These are phyloP conservation scores for Aspergillus sp. DNA, from an alignment of 2,329 filamentous ascomycete species.

Conservation along the genomic window DNA sequence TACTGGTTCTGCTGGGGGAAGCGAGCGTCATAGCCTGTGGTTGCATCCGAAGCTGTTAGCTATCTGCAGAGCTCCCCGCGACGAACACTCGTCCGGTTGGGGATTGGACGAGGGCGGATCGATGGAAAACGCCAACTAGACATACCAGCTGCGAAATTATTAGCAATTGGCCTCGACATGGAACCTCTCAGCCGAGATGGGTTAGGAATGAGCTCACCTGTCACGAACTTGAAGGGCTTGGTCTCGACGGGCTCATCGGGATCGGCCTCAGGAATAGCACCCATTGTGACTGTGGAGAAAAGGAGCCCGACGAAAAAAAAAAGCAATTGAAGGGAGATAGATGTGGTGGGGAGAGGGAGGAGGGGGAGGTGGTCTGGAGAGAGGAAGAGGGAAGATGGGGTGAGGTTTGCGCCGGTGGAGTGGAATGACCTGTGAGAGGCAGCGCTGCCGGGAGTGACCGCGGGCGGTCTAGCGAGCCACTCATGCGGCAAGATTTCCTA, in stretches of 20 bases:
- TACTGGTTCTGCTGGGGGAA: slow-evolving; percentile 90
- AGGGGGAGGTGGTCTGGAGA: slow-evolving; percentile 20
- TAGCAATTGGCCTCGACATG: slow-evolving; percentile 39
- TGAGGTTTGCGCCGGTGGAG: slow-evolving; percentile 30
- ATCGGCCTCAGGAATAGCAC: slow-evolving; percentile 64
- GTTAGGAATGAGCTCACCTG: slow-evolving; percentile 64
- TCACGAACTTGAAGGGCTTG: slow-evolving; percentile 99
- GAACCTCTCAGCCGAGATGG: slow-evolving; percentile 22
- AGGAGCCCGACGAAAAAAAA: slow-evolving; percentile 13
- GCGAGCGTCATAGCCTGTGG: slow-evolving; percentile 91
- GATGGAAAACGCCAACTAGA: slow-evolving; percentile 19
- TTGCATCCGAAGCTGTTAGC: slow-evolving; percentile 34
- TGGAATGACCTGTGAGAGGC: slow-evolving; percentile 32
- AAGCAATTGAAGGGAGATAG: slow-evolving; percentile 12
- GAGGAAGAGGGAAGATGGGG: slow-evolving; percentile 26
- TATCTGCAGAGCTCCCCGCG: slow-evolving; percentile 13
- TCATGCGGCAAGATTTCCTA: slow-evolving; percentile 34
- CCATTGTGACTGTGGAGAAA: slow-evolving; percentile 66
- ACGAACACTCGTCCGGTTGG: slow-evolving; percentile 9
- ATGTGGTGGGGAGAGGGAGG: slow-evolving; percentile 17
- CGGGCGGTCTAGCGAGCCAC: slow-evolving; percentile 40
- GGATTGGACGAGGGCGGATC: slow-evolving; percentile 11
- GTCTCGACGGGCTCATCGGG: slow-evolving; percentile 77
- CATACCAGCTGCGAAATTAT: slow-evolving; percentile 50
- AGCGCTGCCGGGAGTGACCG: slow-evolving; percentile 37